Base-by-base conservation (phyloP, 768 basidiomycete genomes). In the Saitozyma podzolica region DNA sequence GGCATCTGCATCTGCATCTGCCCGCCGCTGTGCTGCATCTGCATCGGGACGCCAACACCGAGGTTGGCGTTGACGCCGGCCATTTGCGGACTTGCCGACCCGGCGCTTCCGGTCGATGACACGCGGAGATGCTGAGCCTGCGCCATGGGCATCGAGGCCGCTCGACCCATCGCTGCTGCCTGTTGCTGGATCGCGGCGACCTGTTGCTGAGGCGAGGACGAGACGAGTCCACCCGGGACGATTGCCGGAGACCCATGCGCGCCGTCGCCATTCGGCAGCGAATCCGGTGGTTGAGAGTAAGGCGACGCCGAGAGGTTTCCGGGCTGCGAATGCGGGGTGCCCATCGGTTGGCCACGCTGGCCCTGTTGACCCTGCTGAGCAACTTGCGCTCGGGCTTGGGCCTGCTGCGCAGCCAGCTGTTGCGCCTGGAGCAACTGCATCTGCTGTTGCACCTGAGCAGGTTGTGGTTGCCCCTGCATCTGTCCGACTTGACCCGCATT, bases 361-460 rank as follows among this genome's bases (percentile, higher is more conserved):
- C 54, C 55, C 42, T 17, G 20, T 50, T 72, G 67, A 37, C 52
- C 56, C 40, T 64, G 61, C 13, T 50, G 54, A 39, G 54, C 56
- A 20, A 43, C 64, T 56, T 64, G 65, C 40, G 72, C 71, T 14
- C 57, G 65, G 6, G 62, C 50, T 54, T 68, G 67, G n/a, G 69
- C 73, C 56, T 72, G 71, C 56, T 64, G 65, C 20, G 72, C 74
- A 3, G 68, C 69, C 6, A 69, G 47, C 41, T 73, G 72, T 49
- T 76, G 74, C 16, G 74, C 71, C 41, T 71, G 72, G 4, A 73
- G 61, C 48, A 69, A 48, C 54, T 70, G 69, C 62, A 69, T 70
- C 40, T 74, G 73, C 48, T 69, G 67, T 42, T 71, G 69, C 7
- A 74, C 62, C 43, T 74, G 72, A 50, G 49, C 40, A 3, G 58